These are phyloP conservation scores for Rubroboletus satanas DNA, from an alignment of 768 basidiomycete species.

Conservation along the genomic window DNA sequence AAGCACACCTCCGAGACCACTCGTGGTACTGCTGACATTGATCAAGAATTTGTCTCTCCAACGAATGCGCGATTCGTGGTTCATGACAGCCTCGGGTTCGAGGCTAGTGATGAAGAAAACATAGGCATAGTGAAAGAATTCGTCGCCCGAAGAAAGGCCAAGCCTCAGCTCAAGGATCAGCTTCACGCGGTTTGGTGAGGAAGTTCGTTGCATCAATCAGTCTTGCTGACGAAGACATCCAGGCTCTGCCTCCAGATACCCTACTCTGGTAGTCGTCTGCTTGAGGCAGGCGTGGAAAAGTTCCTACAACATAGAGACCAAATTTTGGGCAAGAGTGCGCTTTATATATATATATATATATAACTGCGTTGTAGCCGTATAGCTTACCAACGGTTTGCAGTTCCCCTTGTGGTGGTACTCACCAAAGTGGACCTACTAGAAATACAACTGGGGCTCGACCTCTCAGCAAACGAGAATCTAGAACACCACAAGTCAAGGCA, in stretches of 20 bases:
- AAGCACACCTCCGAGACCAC: background rate
- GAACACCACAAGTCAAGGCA: background rate
- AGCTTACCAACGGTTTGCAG: background rate
- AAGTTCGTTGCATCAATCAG: background rate
- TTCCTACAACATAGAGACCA: slow-evolving; percentile 4
- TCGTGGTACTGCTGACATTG: slow-evolving; percentile 12
- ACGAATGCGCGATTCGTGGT: slow-evolving; percentile 14
- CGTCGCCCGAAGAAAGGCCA: background rate
- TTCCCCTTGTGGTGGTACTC: slow-evolving; percentile 15
- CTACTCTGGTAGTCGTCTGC: slow-evolving; percentile 11
- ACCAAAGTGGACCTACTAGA: slow-evolving; percentile 14
- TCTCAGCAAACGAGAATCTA: background rate
- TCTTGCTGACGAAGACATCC: background rate
- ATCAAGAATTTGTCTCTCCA: slow-evolving; percentile 12
- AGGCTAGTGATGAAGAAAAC: slow-evolving; percentile 8
- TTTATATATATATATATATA: too few relatives aligned
- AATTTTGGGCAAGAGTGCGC: slow-evolving; percentile 8
- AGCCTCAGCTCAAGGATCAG: slow-evolving; percentile 1
- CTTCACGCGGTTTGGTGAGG: slow-evolving; percentile 16
- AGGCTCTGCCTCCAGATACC: slow-evolving; percentile 19
- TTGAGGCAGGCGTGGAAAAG: slow-evolving; percentile 11
- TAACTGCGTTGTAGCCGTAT: background rate
- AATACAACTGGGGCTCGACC: background rate
- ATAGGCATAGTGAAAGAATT: slow-evolving; percentile 4
- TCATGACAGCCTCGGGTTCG: slow-evolving; percentile 18